phyloP scores from a whole-genome alignment of 164 flowering plant genomes.

The Hamamelis virginiana region DNA sequence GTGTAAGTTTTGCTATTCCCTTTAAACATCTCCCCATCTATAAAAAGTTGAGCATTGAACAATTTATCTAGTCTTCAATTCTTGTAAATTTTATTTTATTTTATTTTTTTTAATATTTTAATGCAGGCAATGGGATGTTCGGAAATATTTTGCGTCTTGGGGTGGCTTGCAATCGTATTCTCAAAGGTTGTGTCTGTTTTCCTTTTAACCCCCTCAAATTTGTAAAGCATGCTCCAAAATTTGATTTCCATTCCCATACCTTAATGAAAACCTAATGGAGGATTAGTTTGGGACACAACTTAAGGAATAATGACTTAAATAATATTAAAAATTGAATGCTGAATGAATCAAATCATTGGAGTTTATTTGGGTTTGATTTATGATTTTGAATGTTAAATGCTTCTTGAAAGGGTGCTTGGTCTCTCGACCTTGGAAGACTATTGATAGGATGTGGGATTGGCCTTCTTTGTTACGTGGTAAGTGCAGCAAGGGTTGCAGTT shows the following conservation, averaged over 20 bases:
- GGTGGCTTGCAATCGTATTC: slow-evolving; percentile 55
- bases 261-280: too few species aligned
- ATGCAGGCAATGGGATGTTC: slow-evolving; percentile 52
- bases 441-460: slow-evolving; percentile 58
- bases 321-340: too few species aligned
- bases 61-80: neutral
- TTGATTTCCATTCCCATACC: too few species aligned
- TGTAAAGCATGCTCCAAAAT: too few species aligned
- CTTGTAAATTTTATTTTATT: too few species aligned
- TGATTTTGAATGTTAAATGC: neutral
- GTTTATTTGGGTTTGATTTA: neutral
- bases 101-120: neutral
- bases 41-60: neutral
- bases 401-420: slow-evolving; percentile 43
- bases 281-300: neutral
- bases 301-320: neutral
- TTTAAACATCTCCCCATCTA: neutral
- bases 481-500: neutral
- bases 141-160: slow-evolving; percentile 39
- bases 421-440: slow-evolving; percentile 57
- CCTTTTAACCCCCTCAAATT: neutral
- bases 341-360: too few species aligned
- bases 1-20: slow-evolving; percentile 34
- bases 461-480: slow-evolving; percentile 63
- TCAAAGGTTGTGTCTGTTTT: slow-evolving; percentile 33